phyloP scores from a whole-genome alignment of 305 asterid species.

The Petunia hybrid region DNA sequence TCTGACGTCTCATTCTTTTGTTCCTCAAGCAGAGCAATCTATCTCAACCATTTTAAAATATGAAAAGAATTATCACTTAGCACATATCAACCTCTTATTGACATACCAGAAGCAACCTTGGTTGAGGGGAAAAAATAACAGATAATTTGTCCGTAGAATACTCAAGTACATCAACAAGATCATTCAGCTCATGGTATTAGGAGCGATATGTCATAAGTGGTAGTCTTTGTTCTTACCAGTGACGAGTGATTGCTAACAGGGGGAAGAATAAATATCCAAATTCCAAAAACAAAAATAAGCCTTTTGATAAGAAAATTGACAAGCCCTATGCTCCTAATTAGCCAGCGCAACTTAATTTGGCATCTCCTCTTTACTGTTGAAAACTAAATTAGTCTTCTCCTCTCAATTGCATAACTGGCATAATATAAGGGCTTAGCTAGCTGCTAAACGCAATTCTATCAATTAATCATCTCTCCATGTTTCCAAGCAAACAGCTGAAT shows the following conservation, averaged over 20 bases:
- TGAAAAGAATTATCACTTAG: neutral
- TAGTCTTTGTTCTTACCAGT: constrained; percentile 3
- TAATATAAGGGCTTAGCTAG: constrained; percentile 8
- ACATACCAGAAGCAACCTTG: neutral
- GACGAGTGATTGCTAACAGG: neutral
- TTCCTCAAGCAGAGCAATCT: constrained; percentile 76
- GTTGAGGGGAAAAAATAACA: neutral
- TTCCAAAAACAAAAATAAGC: neutral
- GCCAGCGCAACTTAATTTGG: constrained; percentile 10
- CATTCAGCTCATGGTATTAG: constrained; percentile 13
- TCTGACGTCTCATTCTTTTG: constrained; percentile 71
- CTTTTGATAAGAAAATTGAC: neutral
- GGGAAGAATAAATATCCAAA: constrained; percentile 1
- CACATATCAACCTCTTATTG: neutral
- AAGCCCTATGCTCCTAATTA: neutral
- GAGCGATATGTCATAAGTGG: neutral
- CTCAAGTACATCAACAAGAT: neutral
- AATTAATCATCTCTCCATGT: constrained; percentile 9
- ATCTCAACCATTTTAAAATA: constrained; percentile 40
- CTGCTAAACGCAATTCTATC: constrained; percentile 11
- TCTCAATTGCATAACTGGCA: constrained; percentile 12
- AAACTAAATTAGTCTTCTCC: neutral
- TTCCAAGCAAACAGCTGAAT: neutral
- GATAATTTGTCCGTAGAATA: neutral
- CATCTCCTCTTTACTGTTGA: constrained; percentile 5